phyloP scores from a whole-genome alignment of 139 green algal species.

The Chlorella sp. region DNA sequence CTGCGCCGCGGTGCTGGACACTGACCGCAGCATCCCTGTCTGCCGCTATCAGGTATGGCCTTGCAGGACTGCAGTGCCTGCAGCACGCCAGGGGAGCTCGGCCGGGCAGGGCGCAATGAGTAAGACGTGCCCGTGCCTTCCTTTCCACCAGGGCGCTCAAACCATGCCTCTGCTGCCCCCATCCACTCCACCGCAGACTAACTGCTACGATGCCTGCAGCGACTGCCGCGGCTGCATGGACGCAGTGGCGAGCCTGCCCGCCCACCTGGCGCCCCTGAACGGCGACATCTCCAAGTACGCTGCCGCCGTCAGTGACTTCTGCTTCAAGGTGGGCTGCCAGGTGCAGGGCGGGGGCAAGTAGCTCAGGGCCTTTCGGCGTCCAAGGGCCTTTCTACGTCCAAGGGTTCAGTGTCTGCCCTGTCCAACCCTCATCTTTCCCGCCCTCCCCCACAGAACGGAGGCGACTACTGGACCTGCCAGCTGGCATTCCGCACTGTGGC shows the following conservation, averaged over 20 bases:
- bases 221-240: background rate
- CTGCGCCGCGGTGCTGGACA: background rate
- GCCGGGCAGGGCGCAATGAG: too few relatives aligned
- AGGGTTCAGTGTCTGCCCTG: too few relatives aligned
- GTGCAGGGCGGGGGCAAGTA: too few relatives aligned
- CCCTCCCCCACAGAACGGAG: background rate
- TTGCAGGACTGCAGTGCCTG: too few relatives aligned
- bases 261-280: background rate
- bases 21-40: background rate
- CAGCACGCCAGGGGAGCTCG: too few relatives aligned
- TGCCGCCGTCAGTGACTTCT: background rate
- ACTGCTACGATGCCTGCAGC: slow-evolving; percentile 4
- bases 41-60: background rate
- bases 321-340: background rate
- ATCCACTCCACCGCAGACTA: background rate
- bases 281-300: background rate
- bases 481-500: background rate
- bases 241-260: background rate
- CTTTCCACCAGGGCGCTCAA: too few relatives aligned
- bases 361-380: too few relatives aligned
- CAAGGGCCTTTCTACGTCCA: too few relatives aligned
- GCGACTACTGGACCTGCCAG: background rate
- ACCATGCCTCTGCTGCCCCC: background rate
- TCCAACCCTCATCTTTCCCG: too few relatives aligned
- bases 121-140: too few relatives aligned